These are phyloP conservation scores for Canna indica DNA, from an alignment of 176 grass and related monocot species.

Conservation along the genomic window DNA sequence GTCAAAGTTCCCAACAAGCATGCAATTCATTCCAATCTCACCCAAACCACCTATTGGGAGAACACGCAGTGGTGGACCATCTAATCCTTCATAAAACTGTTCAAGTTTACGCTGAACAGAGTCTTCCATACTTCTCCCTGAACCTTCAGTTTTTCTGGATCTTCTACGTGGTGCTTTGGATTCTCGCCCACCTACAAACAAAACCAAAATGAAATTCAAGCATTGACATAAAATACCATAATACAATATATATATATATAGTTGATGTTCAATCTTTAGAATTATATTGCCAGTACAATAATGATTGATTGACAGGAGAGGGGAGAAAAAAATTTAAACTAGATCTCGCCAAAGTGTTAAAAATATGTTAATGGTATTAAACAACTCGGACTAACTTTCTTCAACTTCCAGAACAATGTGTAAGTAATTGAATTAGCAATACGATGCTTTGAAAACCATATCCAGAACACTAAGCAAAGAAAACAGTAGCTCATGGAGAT, in stretches of 20 bases:
- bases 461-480: not conserved
- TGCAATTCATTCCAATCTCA: slow-evolving; percentile 99
- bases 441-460: no score
- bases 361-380: not conserved
- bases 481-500: not conserved
- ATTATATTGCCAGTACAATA: not conserved
- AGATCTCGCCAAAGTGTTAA: not conserved
- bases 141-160: slow-evolving; percentile 54
- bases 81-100: slow-evolving; percentile 85
- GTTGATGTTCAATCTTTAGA: not conserved
- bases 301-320: not conserved
- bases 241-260: not conserved
- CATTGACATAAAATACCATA: not conserved
- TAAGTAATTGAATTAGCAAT: not conserved
- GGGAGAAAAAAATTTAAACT: not conserved
- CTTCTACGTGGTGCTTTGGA: slow-evolving; percentile 43
- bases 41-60: slow-evolving; percentile 94
- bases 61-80: slow-evolving; percentile 85
- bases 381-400: not conserved
- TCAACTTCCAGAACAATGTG: not conserved
- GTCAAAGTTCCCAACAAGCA: slow-evolving; percentile 94
- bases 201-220: not conserved
- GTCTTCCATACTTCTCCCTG: slow-evolving; percentile 84
- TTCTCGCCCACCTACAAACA: slow-evolving; percentile 18
- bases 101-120: slow-evolving; percentile 92